A percentile compares a stretch with the other conserved stretches of the same genome.
These are phyloP conservation scores for Globisporangium rhizosaccharum DNA, from an alignment of 352 stramenopile genomes.

Conservation along the genomic window DNA sequence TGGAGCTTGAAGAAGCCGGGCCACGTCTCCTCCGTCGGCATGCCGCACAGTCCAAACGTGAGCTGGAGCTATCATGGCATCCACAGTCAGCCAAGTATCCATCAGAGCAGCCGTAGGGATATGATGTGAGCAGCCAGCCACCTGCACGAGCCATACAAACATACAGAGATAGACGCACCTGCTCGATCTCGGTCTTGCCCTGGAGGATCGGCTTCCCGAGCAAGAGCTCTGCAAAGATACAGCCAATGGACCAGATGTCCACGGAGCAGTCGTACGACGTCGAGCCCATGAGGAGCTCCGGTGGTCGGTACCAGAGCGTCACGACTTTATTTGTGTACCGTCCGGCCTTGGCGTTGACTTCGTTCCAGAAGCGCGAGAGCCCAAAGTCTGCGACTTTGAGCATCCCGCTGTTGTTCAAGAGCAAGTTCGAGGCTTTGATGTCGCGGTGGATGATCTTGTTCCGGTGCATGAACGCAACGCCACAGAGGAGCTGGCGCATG, in stretches of 20 bases:
- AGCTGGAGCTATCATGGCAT: slow-evolving; percentile 53
- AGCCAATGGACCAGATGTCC: slow-evolving; percentile 94
- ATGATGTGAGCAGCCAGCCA: not conserved
- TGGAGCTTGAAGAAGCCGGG: slow-evolving; percentile 71
- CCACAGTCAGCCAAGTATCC: not conserved
- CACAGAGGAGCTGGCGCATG: slow-evolving; percentile 78
- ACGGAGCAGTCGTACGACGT: slow-evolving; percentile 91
- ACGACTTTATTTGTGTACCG: slow-evolving; percentile 94
- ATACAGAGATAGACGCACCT: slow-evolving; percentile 29
- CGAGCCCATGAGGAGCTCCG: slow-evolving; percentile 90
- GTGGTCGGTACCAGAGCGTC: slow-evolving; percentile 93
- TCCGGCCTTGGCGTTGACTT: slow-evolving; percentile 77
- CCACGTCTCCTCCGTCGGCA: slow-evolving; percentile 79
- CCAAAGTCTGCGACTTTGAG: slow-evolving; percentile 84
- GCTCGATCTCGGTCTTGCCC: slow-evolving; percentile 78
- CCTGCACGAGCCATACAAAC: not conserved
- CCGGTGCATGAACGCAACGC: slow-evolving; percentile 84
- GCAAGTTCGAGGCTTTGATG: slow-evolving; percentile 83
- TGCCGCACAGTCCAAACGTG: slow-evolving; percentile 72
- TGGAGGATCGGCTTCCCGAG: slow-evolving; percentile 76
- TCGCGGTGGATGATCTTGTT: slow-evolving; percentile 87
- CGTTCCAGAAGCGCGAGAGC: slow-evolving; percentile 81
- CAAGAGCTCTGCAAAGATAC: slow-evolving; percentile 81
- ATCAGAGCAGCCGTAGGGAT: too few species aligned
- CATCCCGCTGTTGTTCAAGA: slow-evolving; percentile 82